Conservation (phyloP, 2,329 filamentous ascomycete genomes). For the Penicillium digitatum region DNA sequence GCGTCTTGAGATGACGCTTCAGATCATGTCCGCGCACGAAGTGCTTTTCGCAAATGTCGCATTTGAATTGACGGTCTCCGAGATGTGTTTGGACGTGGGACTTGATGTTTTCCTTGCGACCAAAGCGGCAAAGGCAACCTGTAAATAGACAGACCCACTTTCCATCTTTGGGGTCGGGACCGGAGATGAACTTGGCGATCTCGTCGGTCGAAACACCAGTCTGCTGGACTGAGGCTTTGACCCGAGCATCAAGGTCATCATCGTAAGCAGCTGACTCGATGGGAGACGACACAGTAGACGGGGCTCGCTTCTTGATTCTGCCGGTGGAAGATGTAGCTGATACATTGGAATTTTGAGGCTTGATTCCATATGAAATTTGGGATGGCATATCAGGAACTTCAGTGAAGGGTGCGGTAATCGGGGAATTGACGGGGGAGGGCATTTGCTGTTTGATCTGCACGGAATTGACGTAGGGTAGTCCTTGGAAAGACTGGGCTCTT, state of each 20-base stretch:
- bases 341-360: constrained; percentile 30
- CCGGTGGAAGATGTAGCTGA: constrained; percentile 26
- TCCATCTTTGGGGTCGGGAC: constrained; percentile 67
- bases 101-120: constrained; percentile 98
- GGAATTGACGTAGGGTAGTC: constrained; percentile 38
- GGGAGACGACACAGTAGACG: constrained; percentile 24
- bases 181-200: constrained; percentile 69
- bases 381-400: constrained; percentile 48
- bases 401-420: constrained; percentile 50
- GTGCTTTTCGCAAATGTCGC: constrained; percentile 87
- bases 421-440: constrained; percentile 54
- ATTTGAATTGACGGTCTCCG: constrained; percentile 91
- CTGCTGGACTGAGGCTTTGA: constrained; percentile 62
- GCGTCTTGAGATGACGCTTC: constrained; percentile 95
- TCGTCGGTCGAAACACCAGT: constrained; percentile 87
- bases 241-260: constrained; percentile 51
- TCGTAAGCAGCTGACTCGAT: constrained; percentile 45
- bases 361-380: constrained; percentile 22
- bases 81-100: constrained; percentile 97
- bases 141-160: constrained; percentile 76
- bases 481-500: constrained; percentile 45
- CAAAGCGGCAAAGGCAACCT: constrained; percentile 82
- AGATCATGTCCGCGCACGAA: constrained; percentile 97
- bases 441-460: constrained; percentile 43
- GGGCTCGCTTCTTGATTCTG: constrained; percentile 18